These are phyloP conservation scores for Ceraceosorus guamensis DNA, from an alignment of 1,284 basidiomycete genomes.

Conservation along the genomic window DNA sequence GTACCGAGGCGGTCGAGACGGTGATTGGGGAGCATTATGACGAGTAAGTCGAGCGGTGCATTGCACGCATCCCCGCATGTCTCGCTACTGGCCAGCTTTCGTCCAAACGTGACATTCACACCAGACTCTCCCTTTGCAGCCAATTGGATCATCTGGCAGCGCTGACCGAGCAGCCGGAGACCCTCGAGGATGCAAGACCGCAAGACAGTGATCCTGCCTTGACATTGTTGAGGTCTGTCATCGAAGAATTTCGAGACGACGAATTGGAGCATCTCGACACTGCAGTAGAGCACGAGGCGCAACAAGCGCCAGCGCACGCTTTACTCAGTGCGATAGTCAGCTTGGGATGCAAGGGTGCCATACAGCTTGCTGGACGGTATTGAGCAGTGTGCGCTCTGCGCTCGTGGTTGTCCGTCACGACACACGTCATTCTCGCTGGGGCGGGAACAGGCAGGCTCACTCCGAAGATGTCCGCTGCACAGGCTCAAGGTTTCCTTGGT, in stretches of 20 bases:
- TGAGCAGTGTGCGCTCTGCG: no score
- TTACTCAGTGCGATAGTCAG: constrained; percentile 80
- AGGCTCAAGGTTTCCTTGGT: no score
- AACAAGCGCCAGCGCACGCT: constrained; percentile 85
- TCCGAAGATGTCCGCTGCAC: no score
- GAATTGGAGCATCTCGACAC: constrained; percentile 89
- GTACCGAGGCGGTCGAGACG: constrained; percentile 94
- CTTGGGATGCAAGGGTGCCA: constrained; percentile 78
- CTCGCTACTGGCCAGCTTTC: no score
- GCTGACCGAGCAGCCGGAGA: constrained; percentile 11
- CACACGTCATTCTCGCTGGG: no score
- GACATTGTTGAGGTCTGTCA: constrained; percentile 65
- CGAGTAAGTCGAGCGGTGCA: constrained; percentile 61
- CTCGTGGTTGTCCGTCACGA: no score
- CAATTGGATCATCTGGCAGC: constrained; percentile 23
- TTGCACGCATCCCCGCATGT: constrained; percentile 97
- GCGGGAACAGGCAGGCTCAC: no score
- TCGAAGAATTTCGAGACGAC: constrained; percentile 84
- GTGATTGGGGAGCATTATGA: constrained; percentile 97
- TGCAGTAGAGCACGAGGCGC: constrained; percentile 80
- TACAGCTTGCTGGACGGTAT: constrained; percentile 79
- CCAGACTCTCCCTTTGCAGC: not conserved
- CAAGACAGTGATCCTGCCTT: constrained; percentile 62
- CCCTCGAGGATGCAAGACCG: no score
- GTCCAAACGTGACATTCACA: no score